Conservation (phyloP, 257 asterid species). For the Solanum lycopersicoides region DNA sequence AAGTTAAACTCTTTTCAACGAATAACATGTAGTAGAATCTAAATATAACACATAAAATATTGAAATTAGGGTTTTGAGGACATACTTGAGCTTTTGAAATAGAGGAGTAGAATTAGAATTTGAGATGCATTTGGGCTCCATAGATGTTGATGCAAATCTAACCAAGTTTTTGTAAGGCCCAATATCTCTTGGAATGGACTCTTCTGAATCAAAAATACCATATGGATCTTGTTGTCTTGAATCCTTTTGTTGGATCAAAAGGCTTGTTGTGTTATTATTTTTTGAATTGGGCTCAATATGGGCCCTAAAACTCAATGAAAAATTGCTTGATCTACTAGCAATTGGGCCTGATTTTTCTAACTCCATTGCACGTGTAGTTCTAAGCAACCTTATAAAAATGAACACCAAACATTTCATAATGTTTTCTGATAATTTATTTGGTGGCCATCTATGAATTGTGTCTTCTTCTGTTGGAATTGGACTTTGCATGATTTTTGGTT, state of each 20-base stretch:
- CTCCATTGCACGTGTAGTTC: slow-evolving; percentile 76
- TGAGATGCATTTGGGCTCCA: slow-evolving; percentile 66
- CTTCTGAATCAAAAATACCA: slow-evolving; percentile 63
- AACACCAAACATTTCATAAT: slow-evolving; percentile 69
- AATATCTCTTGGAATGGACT: slow-evolving; percentile 61
- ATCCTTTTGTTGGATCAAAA: slow-evolving; percentile 37
- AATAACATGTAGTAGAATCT: no score
- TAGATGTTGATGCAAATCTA: slow-evolving; percentile 46
- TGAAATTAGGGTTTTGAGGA: neutral
- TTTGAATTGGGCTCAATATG: slow-evolving; percentile 26
- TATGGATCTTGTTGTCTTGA: slow-evolving; percentile 89
- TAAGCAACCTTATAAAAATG: slow-evolving; percentile 58
- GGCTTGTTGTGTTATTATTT: neutral
- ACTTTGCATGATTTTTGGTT: slow-evolving; percentile 19
- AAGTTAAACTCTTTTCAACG: neutral
- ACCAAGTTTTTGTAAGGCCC: slow-evolving; percentile 85
- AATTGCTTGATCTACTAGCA: slow-evolving; percentile 50
- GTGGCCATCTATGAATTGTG: slow-evolving; percentile 50
- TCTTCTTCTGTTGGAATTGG: slow-evolving; percentile 59
- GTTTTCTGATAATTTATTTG: slow-evolving; percentile 88
- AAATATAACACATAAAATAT: neutral
- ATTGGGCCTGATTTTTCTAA: slow-evolving; percentile 69
- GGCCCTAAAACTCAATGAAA: slow-evolving; percentile 66
- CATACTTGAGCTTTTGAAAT: slow-evolving; percentile 66
- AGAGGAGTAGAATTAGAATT: slow-evolving; percentile 48